Base-by-base conservation (phyloP, 2,329 filamentous ascomycete genomes). In the Aspergillus phoenicis region DNA sequence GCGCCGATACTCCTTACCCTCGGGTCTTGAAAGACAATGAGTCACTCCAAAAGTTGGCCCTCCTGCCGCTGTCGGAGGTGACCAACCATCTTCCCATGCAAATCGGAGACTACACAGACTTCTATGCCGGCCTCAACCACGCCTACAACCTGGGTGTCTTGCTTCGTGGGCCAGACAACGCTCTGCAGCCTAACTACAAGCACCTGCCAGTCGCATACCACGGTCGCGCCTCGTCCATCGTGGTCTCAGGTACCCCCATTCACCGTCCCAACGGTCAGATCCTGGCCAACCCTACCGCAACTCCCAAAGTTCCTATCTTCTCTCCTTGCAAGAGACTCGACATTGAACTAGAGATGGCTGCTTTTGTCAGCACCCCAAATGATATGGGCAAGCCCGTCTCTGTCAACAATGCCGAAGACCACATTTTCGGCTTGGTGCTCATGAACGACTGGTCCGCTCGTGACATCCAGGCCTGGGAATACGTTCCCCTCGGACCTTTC, bases 361-460 rank as follows among this genome's bases (percentile, higher is more conserved):
- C 87, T 47, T 91, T 94, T 68, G 82, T 95, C 5, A 87, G 85
- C 73, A 85, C 78, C 52, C 79, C 82, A 0, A 93, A 90, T 69
- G 75, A 82, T 1, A 80, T 91, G 70, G 90, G 91, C 6, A 78
- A 84, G 57, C 83, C 87, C 0, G 82, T 95, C 20, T 76, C 81
- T 0, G 84, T 93, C 22, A 77, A 80, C 2, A 78, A 88, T 48
- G 91, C 91, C 0, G 86, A 88, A 57, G 84, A 91, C 17, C 83
- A 87, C 68, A 82, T 96, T 28, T 95, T 95, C 70, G 91, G 91
- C 13, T 82, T 91, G 26, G 91, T 95, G 0, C 77, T 96, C 60
- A 85, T 96, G 82, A 96, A 96, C 68, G 91, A 96, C 76, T 96
- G 91, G 91, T 91, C 88, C 58, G 91, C 91, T 4, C 82, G 91